These are phyloP conservation scores for Paracamarosporium sp. DNA, from an alignment of 2,329 filamentous ascomycete genomes.

Conservation along the genomic window DNA sequence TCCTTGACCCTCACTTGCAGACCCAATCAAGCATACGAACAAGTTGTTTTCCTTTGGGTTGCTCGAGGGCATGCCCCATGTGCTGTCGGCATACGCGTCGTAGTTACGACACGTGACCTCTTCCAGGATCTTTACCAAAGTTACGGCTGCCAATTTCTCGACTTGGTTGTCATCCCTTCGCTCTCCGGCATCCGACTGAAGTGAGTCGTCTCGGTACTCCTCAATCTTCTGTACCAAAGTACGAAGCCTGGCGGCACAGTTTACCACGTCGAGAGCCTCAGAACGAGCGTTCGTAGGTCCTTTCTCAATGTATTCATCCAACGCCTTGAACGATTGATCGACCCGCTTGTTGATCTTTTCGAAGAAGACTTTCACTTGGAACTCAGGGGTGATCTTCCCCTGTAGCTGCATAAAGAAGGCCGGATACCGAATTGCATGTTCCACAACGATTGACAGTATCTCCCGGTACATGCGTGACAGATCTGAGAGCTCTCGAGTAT, in stretches of 20 bases:
- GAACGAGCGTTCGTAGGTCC: slow-evolving; percentile 32
- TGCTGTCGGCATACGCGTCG: slow-evolving; percentile 38
- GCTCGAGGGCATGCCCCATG: slow-evolving; percentile 36
- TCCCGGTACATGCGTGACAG: slow-evolving; percentile 40
- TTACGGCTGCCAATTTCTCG: slow-evolving; percentile 32
- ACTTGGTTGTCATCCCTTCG: slow-evolving; percentile 16
- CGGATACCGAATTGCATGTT: slow-evolving; percentile 35
- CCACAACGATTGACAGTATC: slow-evolving; percentile 34
- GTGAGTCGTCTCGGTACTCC: slow-evolving; percentile 34
- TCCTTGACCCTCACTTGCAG: slow-evolving; percentile 15
- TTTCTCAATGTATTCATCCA: slow-evolving; percentile 38
- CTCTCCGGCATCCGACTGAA: slow-evolving; percentile 16
- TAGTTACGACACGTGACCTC: slow-evolving; percentile 39
- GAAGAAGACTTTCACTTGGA: slow-evolving; percentile 43
- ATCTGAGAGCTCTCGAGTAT: slow-evolving; percentile 28
- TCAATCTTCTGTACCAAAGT: slow-evolving; percentile 34
- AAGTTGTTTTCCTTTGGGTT: slow-evolving; percentile 39
- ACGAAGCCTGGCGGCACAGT: slow-evolving; percentile 38
- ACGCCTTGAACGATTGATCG: slow-evolving; percentile 30
- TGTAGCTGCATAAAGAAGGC: slow-evolving; percentile 36
- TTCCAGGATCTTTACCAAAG: slow-evolving; percentile 41
- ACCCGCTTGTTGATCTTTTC: slow-evolving; percentile 42
- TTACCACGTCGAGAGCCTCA: slow-evolving; percentile 34
- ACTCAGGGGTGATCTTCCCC: slow-evolving; percentile 37
- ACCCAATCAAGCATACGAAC: slow-evolving; percentile 38